A percentile compares a stretch with the other conserved stretches of the same genome.
Evolutionary conservation across 163 green algal genomes (phyloP).

Genomic region (Chlamydomonas reinhardtii): DNA sequence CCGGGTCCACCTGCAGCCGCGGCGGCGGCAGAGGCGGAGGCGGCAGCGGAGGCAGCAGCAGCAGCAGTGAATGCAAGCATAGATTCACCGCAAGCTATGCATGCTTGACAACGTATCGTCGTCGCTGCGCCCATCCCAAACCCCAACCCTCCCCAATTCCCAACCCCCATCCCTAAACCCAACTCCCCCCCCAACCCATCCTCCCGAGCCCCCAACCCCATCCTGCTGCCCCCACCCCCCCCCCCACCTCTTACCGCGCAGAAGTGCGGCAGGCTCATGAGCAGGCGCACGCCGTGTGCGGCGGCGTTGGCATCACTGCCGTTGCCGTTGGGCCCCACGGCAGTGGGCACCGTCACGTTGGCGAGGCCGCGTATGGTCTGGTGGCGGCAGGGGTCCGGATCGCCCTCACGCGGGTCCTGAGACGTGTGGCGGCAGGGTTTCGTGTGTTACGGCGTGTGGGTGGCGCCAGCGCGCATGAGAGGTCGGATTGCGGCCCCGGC

Average conservation of each 20-base stretch:
- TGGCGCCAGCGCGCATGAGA: too few relatives aligned
- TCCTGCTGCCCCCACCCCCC: not conserved
- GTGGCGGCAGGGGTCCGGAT: constrained; percentile 40
- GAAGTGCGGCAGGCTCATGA: constrained; percentile 49
- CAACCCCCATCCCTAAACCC: too few relatives aligned
- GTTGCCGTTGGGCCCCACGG: constrained; percentile 45
- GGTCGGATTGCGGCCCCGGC: too few relatives aligned
- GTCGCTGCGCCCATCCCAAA: too few relatives aligned
- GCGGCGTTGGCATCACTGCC: not conserved
- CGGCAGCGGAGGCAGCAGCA: too few relatives aligned
- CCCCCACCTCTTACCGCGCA: constrained; percentile 3
- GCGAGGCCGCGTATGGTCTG: constrained; percentile 43
- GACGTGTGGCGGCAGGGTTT: not conserved
- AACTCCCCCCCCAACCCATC: too few relatives aligned
- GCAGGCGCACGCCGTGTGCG: constrained; percentile 28
- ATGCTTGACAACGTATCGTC: too few relatives aligned
- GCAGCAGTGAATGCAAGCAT: too few relatives aligned
- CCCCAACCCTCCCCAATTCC: too few relatives aligned
- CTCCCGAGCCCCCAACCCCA: not conserved
- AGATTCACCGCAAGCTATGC: too few relatives aligned
- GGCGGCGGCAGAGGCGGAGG: constrained; percentile 54
- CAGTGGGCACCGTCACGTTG: constrained; percentile 44
- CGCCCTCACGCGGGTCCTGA: constrained; percentile 19
- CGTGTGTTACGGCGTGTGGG: too few relatives aligned
- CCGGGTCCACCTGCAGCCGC: constrained; percentile 61